These are phyloP conservation scores for Amanita pallidorosea DNA, from an alignment of 768 basidiomycete genomes.

Conservation along the genomic window DNA sequence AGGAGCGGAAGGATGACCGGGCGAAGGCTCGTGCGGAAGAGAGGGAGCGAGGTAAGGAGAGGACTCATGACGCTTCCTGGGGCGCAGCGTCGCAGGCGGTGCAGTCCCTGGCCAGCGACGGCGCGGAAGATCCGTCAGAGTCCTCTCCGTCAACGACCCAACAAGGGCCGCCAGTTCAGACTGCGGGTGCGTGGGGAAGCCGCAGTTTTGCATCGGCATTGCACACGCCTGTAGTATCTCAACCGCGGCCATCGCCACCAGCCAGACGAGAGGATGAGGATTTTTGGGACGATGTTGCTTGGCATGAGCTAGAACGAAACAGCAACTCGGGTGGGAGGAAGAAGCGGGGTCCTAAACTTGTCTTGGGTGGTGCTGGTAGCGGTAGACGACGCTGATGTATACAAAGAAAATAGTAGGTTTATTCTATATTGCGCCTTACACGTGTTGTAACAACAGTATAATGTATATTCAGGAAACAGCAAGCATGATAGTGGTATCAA, in stretches of 20 bases:
- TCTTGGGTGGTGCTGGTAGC: conserved; percentile 55
- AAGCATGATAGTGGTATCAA: background rate
- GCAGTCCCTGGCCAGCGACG: background rate
- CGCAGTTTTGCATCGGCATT: conserved; percentile 77
- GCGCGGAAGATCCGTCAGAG: background rate
- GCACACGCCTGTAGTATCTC: conserved; percentile 35
- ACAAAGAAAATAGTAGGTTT: background rate
- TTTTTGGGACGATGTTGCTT: conserved; percentile 73
- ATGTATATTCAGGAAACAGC: background rate
- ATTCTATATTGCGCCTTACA: conserved; percentile 8
- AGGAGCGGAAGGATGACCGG: conserved; percentile 77
- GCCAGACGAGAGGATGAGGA: conserved; percentile 33
- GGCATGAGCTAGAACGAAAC: conserved; percentile 69
- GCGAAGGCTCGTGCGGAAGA: conserved; percentile 75
- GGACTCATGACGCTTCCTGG: conserved; percentile 1
- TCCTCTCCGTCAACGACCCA: background rate
- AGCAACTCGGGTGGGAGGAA: conserved; percentile 37
- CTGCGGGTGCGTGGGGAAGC: conserved; percentile 62
- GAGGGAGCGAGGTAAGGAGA: conserved; percentile 52
- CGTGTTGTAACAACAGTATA: conserved; percentile 19
- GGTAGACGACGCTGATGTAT: conserved; percentile 33
- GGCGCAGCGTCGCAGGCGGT: background rate
- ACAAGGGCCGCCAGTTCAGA: background rate
- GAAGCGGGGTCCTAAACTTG: conserved; percentile 52
- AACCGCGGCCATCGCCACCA: conserved; percentile 8